These are phyloP conservation scores for Oryza rufipogon DNA, from an alignment of 176 grass and related monocot genomes.

Conservation along the genomic window DNA sequence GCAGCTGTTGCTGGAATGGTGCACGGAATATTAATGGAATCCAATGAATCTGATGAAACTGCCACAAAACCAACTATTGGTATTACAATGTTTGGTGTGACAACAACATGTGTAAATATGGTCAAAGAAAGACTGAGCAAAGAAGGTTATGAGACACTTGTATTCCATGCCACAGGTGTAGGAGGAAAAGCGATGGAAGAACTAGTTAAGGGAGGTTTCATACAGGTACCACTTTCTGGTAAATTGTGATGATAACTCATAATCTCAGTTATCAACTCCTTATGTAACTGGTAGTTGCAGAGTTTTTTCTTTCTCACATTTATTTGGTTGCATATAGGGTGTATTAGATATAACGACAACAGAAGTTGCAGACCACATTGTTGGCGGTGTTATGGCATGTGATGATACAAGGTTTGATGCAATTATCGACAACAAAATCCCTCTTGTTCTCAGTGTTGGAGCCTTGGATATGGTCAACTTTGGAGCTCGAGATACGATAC, in stretches of 20 bases:
- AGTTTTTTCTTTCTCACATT: conserved; percentile 34
- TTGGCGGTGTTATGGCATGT: conserved; percentile 91
- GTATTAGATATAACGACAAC: conserved; percentile 95
- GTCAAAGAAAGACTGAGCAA: conserved; percentile 73
- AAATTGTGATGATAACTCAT: conserved; percentile 16
- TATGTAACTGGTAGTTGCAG: not conserved
- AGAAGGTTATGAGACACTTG: conserved; percentile 88
- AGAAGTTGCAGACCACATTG: conserved; percentile 91
- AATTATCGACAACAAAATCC: conserved; percentile 74
- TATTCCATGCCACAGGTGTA: conserved; percentile 95
- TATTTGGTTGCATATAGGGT: conserved; percentile 59
- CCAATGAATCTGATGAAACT: conserved; percentile 59
- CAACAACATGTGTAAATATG: conserved; percentile 78
- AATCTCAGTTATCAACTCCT: conserved; percentile 4
- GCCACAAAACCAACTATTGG: conserved; percentile 65
- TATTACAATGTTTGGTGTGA: conserved; percentile 95
- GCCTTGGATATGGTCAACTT: conserved; percentile 99
- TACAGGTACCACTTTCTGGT: conserved; percentile 71
- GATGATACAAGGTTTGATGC: conserved; percentile 79
- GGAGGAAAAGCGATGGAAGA: conserved; percentile 99
- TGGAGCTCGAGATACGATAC: conserved; percentile 77
- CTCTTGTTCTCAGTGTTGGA: conserved; percentile 89
- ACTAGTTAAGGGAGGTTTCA: conserved; percentile 72
- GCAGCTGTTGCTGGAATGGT: conserved; percentile 83
- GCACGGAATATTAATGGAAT: conserved; percentile 47